Evolutionary conservation across 805 yeast species (phyloP), one percentile per base, ranked within the genome.

Genomic region (Candida silvicultrix): DNA sequence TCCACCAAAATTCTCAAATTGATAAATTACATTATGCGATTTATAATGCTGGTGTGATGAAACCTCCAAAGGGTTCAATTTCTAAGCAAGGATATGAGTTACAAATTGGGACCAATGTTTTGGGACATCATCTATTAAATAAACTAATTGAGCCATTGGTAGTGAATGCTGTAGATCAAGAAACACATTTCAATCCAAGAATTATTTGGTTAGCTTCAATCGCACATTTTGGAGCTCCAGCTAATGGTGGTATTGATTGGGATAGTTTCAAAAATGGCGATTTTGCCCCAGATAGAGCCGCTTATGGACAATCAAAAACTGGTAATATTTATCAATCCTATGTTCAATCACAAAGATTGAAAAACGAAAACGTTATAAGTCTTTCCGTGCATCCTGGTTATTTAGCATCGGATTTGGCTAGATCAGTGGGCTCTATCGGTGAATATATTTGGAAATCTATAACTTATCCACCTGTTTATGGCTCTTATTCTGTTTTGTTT

Each of bases 101-200:
- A 34, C 75, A 71, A 44, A 57, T 74, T 37, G 81, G 77, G 10
- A 68, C 71, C 18, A 77, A 77, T 55, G 67, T 56, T 18, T 50
- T 77, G 15, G 81, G 74, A 2, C 74, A 75, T 23, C 72, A 66
- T 44, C 54, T 74, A n/a, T 57, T 77, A 19, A 70, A 73, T 49
- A 64, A 65, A 45, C 55, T 64, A 22, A 54, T 74, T 41, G 63
- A 61, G 22, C 73, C 73, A 9, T 48, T 72, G 5, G 48, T 77
- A 16, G 46, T 64, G 21, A 52, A 62, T 23, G 59, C 74, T 2
- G 63, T 68, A 2, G 47, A 57, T 38, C 45, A 46, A 2, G 54
- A 60, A 12, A 53, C 59, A 16, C 18, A 35, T 19, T 48, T 58
- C 1, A 63, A 10, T 6, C 39, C 71, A 9, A 62, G 81, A 42